Conservation (phyloP, 2,329 filamentous ascomycete genomes). For the Apiospora saccharicola region DNA sequence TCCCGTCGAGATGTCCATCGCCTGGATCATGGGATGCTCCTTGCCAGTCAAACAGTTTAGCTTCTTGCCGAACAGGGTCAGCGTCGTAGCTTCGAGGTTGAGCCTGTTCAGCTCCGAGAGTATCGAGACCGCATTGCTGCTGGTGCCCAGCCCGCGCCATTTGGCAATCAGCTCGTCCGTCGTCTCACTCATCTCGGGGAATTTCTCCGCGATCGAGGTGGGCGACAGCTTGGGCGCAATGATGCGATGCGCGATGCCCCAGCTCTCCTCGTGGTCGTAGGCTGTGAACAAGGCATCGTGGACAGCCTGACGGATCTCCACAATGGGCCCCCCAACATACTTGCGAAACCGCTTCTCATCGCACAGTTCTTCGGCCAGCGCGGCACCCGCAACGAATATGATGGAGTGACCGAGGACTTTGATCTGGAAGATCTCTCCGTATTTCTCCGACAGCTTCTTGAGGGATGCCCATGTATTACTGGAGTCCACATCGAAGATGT, state of each 20-base stretch:
- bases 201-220: slow-evolving; percentile 43
- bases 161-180: slow-evolving; percentile 57
- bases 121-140: slow-evolving; percentile 50
- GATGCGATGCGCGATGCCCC: slow-evolving; percentile 61
- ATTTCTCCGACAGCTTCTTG: slow-evolving; percentile 54
- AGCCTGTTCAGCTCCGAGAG: slow-evolving; percentile 60
- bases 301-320: slow-evolving; percentile 59
- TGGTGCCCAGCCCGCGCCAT: slow-evolving; percentile 52
- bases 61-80: slow-evolving; percentile 59
- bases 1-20: slow-evolving; percentile 61
- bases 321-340: slow-evolving; percentile 59
- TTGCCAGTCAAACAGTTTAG: slow-evolving; percentile 55
- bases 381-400: slow-evolving; percentile 51
- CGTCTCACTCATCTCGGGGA: slow-evolving; percentile 58
- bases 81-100: slow-evolving; percentile 59
- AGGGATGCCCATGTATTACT: slow-evolving; percentile 59
- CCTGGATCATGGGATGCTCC: slow-evolving; percentile 57
- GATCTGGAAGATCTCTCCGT: slow-evolving; percentile 56
- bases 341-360: slow-evolving; percentile 63
- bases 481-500: slow-evolving; percentile 57
- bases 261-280: slow-evolving; percentile 55
- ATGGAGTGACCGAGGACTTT: slow-evolving; percentile 48
- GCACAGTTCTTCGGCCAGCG: slow-evolving; percentile 53
- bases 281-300: slow-evolving; percentile 62
- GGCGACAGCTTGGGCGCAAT: slow-evolving; percentile 54